These are phyloP conservation scores for Wickerhamomyces sydowiorum DNA, from an alignment of 805 yeast genomes.

Conservation along the genomic window DNA sequence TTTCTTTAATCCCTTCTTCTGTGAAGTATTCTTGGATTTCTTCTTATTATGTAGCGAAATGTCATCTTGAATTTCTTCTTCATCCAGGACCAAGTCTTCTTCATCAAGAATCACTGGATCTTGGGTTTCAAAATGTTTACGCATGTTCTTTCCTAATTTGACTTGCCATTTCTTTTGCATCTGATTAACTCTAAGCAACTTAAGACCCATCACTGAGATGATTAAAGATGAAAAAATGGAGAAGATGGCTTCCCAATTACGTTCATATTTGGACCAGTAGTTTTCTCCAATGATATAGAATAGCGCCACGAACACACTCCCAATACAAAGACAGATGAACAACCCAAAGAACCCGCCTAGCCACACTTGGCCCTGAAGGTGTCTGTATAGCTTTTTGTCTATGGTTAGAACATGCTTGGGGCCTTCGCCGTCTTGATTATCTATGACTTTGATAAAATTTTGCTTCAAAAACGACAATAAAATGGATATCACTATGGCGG, in stretches of 20 bases:
- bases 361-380: conserved; percentile 69
- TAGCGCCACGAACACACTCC: conserved; percentile 62
- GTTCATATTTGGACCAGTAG: conserved; percentile 81
- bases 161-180: conserved; percentile 79
- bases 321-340: conserved; percentile 63
- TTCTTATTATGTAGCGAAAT: neutral
- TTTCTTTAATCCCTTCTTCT: conserved; percentile 4
- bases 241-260: conserved; percentile 86
- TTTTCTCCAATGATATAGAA: conserved; percentile 80
- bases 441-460: conserved; percentile 47
- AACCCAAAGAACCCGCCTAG: conserved; percentile 75
- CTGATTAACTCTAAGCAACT: conserved; percentile 74
- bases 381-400: conserved; percentile 29
- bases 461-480: conserved; percentile 87
- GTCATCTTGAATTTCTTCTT: neutral
- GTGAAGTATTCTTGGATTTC: no score
- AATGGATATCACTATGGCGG: conserved; percentile 86
- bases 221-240: conserved; percentile 72
- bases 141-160: conserved; percentile 63
- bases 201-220: conserved; percentile 83
- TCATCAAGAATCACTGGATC: conserved; percentile 11
- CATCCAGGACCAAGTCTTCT: conserved; percentile 8
- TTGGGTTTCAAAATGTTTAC: conserved; percentile 15
- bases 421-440: neutral
- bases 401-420: conserved; percentile 20